Base-by-base conservation (phyloP, 208 protist genomes). In the Perkinsela sp. region DNA sequence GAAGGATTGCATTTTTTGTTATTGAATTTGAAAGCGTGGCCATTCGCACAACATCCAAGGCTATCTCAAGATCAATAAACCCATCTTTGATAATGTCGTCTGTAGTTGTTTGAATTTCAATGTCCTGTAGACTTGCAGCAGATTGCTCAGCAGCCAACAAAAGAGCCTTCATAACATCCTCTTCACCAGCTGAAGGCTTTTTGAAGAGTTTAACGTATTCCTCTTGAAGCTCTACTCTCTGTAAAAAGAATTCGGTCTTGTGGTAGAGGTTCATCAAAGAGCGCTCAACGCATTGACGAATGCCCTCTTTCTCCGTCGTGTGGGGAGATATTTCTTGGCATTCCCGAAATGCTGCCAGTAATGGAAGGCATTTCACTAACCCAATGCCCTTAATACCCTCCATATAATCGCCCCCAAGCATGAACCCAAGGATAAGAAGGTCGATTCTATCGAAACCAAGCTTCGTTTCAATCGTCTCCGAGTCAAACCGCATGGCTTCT, bases 321-420 rank as follows among this genome's bases (percentile, higher is more conserved):
- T 6, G 6, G 13, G 22, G 13, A n/a, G 6, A 6, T 57, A n/a
- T 22, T 57, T 57, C 40, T n/a, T 6, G 13, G 13, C 22, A n/a
- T 22, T 57, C 13, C 6, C 40, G 40, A 22, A n/a, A 57, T 57
- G 40, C 22, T 6, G 40, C 40, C 22, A 57, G 6, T 6, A 57
- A n/a, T 22, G 40, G 40, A n/a, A 91, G 69, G 0, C 81, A 76
- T 28, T 79, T 80, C 0, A 80, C 69, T 6, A 91, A 67, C 1
- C 89, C 89, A 28, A 96, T 78, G 65, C 90, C 88, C 28, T 72
- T 13, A 31, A 95, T 78, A 15, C 93, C 93, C 16, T 93, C 81
- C 1, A 81, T 86, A 78, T 96, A 96, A 75, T 96, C 93, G 67
- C 81, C 90, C n/a, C 93, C 93, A n/a, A 96, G 81, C 2, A 95